Percentiles rank a stretch among this genome's conserved stretches.
Evolutionary conservation across 2,329 filamentous ascomycete species (phyloP).

Genomic region (Neocatenulostroma microsporum): DNA sequence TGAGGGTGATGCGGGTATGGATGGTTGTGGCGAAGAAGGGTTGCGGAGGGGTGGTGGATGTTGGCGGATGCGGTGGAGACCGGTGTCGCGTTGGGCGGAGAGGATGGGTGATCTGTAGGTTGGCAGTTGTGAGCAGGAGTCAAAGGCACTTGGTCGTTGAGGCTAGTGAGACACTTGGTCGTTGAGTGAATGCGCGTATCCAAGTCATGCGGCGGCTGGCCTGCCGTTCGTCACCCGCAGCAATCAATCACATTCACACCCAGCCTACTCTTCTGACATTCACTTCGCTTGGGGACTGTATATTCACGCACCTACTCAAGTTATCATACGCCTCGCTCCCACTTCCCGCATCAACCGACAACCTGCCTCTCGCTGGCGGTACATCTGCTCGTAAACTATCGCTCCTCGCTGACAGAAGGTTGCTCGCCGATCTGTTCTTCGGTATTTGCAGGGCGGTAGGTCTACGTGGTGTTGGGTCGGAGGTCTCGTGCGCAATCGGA

Average conservation of each 20-base stretch:
- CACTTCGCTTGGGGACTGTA: background rate
- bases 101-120: constrained; percentile 69
- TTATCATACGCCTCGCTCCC: constrained; percentile 57
- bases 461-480: constrained; percentile 2
- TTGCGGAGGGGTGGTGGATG: constrained; percentile 49
- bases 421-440: constrained; percentile 45
- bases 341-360: constrained; percentile 67
- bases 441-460: constrained; percentile 28
- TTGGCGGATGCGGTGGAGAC: constrained; percentile 88
- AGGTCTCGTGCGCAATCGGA: background rate
- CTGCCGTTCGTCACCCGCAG: too few relatives aligned
- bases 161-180: too few relatives aligned
- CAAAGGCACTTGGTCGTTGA: too few relatives aligned
- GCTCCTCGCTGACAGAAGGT: constrained; percentile 32
- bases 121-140: too few relatives aligned
- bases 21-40: constrained; percentile 57
- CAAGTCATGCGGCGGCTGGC: too few relatives aligned
- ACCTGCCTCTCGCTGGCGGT: constrained; percentile 53
- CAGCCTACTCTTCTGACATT: background rate
- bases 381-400: constrained; percentile 40
- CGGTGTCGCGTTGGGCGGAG: constrained; percentile 48
- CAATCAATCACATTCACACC: background rate
- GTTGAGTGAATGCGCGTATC: too few relatives aligned
- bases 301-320: constrained; percentile 59
- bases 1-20: constrained; percentile 61